A percentile compares a stretch with the other conserved stretches of the same genome.
Conservation (phyloP, 2,329 filamentous ascomycete genomes). For the Nakataea oryzae region DNA sequence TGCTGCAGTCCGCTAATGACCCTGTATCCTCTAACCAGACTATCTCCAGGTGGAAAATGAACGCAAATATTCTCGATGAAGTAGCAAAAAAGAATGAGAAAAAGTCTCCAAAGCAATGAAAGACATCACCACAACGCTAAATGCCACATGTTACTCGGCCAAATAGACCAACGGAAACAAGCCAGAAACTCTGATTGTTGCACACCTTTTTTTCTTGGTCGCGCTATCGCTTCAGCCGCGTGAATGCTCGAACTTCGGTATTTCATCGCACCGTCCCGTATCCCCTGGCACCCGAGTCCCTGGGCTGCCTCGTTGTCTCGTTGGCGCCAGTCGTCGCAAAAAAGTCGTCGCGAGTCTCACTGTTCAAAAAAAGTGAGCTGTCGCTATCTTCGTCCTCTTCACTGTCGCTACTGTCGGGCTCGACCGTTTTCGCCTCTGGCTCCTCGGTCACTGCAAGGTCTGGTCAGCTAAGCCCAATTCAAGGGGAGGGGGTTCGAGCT, state of each 20-base stretch:
- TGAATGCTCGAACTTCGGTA: too few species aligned
- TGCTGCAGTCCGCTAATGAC: background rate
- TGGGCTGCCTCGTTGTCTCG: background rate
- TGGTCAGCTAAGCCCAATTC: background rate
- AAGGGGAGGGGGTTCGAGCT: background rate
- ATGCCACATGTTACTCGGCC: background rate
- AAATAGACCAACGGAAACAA: background rate
- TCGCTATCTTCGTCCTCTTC: background rate
- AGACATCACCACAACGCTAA: too few species aligned
- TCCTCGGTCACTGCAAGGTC: background rate
- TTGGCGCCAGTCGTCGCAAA: too few species aligned
- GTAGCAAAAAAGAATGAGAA: background rate
- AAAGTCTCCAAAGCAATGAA: background rate
- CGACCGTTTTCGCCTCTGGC: background rate
- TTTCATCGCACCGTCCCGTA: background rate
- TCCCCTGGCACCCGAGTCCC: background rate
- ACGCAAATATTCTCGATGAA: background rate
- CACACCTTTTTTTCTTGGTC: background rate
- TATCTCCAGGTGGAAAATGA: background rate
- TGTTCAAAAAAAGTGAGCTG: background rate
- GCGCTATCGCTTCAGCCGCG: too few species aligned
- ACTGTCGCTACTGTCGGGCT: background rate
- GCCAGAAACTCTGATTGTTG: background rate
- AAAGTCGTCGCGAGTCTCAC: background rate
- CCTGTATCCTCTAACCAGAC: background rate